These are phyloP conservation scores for Prunus armeniaca DNA, from an alignment of 306 rosid species.

Conservation along the genomic window DNA sequence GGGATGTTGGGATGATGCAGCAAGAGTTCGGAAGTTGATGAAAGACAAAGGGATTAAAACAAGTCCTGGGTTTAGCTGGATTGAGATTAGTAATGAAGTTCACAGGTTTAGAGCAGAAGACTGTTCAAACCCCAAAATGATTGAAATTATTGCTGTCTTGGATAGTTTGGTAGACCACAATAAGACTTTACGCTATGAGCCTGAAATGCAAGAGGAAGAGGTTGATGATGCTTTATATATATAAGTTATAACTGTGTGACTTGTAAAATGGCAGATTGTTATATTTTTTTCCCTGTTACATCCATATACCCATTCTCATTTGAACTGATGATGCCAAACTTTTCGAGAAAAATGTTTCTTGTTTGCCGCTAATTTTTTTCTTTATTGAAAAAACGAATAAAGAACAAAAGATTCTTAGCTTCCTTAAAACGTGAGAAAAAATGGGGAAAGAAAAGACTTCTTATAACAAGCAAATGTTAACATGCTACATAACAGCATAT, in stretches of 20 bases:
- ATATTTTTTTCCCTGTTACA: no score
- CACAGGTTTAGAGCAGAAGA: conserved; percentile 71
- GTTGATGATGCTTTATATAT: background rate
- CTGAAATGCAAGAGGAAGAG: conserved; percentile 31
- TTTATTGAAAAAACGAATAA: no score
- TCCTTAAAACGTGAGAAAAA: background rate
- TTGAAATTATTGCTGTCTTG: conserved; percentile 38
- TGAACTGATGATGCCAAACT: no score
- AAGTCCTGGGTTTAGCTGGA: conserved; percentile 76
- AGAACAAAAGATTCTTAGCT: background rate
- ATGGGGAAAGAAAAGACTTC: background rate
- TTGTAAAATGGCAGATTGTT: background rate
- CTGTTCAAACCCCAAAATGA: conserved; percentile 44
- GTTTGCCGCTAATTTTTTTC: no score
- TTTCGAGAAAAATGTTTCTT: no score
- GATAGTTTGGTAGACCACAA: conserved; percentile 62
- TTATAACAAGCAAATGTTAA: background rate
- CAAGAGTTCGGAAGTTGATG: conserved; percentile 58
- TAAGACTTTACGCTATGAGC: conserved; percentile 36
- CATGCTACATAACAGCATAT: background rate
- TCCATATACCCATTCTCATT: no score
- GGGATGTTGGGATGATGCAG: conserved; percentile 60
- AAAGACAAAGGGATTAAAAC: conserved; percentile 67
- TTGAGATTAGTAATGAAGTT: conserved; percentile 54
- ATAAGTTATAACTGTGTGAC: background rate